phyloP scores from a whole-genome alignment of 257 asterid genomes.

The Solanum gandarillasii region DNA sequence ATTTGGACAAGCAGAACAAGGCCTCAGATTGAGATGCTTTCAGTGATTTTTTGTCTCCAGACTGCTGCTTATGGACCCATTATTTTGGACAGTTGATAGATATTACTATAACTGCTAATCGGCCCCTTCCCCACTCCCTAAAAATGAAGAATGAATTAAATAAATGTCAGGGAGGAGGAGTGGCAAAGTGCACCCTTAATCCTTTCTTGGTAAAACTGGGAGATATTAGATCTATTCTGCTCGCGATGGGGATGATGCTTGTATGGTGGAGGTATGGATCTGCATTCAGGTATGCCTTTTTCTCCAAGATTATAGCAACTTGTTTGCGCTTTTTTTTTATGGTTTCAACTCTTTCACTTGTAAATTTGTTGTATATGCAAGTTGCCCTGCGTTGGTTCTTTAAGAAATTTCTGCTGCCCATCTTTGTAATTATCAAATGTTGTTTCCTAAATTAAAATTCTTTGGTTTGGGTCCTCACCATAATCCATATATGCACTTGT shows the following conservation, averaged over 20 bases:
- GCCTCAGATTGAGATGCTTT: not conserved
- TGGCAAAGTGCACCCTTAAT: not conserved
- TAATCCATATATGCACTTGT: not conserved
- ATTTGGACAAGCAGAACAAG: not conserved
- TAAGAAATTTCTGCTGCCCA: not conserved
- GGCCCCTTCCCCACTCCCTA: not conserved
- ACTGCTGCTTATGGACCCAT: not conserved
- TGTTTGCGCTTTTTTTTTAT: not conserved
- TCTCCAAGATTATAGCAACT: not conserved
- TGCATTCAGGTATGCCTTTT: not conserved
- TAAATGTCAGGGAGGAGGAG: not conserved
- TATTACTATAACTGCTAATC: not conserved
- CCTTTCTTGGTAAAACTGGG: not conserved
- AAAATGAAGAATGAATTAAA: not conserved
- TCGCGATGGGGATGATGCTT: not conserved
- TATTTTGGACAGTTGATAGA: not conserved
- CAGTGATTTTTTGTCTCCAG: not conserved
- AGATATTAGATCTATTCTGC: not conserved
- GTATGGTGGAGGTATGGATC: not conserved
- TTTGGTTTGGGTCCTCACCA: not conserved
- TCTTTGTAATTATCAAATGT: not conserved
- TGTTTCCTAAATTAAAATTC: not conserved
- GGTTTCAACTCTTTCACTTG: not conserved
- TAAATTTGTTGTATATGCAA: not conserved
- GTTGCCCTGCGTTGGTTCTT: not conserved